Conservation (phyloP, 164 flowering plant species). For the Umbellularia californica region DNA sequence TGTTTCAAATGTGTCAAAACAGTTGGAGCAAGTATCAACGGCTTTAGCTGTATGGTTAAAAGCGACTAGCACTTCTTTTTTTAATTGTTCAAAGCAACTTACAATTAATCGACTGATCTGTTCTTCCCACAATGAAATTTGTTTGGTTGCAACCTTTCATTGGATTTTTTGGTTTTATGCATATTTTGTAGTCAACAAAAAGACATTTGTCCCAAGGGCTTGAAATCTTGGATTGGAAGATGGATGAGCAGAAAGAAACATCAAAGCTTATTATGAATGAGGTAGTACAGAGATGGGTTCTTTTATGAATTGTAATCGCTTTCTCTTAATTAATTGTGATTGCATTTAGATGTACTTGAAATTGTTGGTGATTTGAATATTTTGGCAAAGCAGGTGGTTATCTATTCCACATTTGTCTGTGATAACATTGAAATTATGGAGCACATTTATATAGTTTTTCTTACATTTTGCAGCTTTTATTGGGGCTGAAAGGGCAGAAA, state of each 20-base stretch:
- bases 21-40: slow-evolving; percentile 63
- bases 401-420: neutral
- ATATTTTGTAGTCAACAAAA: slow-evolving; percentile 24
- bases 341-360: no score
- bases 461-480: neutral
- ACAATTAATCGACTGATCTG: no score
- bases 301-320: neutral
- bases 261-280: slow-evolving; percentile 47
- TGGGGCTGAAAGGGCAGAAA: no score
- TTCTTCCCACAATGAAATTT: neutral
- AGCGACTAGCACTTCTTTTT: neutral
- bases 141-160: neutral
- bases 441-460: neutral
- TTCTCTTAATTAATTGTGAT: neutral
- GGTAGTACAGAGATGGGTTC: slow-evolving; percentile 26
- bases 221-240: slow-evolving; percentile 64
- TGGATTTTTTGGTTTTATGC: neutral
- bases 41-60: slow-evolving; percentile 51
- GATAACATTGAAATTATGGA: neutral
- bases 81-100: neutral
- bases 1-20: slow-evolving; percentile 70
- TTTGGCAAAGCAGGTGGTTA: no score
- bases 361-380: no score
- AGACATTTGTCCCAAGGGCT: slow-evolving; percentile 70
- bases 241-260: slow-evolving; percentile 58